These are phyloP conservation scores for Amaranthus hypochondriacus DNA, from an alignment of 148 eudicot genomes.

Conservation along the genomic window DNA sequence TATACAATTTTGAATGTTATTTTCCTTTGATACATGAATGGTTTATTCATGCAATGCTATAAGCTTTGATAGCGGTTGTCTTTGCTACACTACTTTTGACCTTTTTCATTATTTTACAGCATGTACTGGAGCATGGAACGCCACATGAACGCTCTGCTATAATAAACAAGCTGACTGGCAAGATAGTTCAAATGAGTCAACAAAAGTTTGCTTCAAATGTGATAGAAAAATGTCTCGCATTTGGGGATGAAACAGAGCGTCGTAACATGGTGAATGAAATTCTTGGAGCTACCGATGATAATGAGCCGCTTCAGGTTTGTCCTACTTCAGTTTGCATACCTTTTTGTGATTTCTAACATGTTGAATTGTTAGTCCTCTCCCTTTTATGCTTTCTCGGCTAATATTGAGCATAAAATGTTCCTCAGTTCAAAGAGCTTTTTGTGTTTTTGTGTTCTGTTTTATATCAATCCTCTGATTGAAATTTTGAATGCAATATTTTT, in stretches of 20 bases:
- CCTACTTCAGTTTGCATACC: neutral
- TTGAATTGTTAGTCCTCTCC: neutral
- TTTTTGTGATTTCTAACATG: neutral
- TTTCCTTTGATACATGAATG: too few species aligned
- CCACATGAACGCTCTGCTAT: slow-evolving; percentile 77
- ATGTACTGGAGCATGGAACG: slow-evolving; percentile 86
- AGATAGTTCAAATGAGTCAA: slow-evolving; percentile 92
- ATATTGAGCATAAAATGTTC: neutral
- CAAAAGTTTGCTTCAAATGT: slow-evolving; percentile 94
- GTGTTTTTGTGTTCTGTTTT: neutral
- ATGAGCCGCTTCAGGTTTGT: slow-evolving; percentile 84
- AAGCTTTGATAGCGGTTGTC: neutral
- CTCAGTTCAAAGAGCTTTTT: slow-evolving; percentile 1
- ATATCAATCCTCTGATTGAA: too few species aligned
- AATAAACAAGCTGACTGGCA: slow-evolving; percentile 56
- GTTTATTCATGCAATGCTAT: too few species aligned
- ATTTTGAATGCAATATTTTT: too few species aligned
- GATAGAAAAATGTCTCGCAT: slow-evolving; percentile 75
- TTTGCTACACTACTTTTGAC: slow-evolving; percentile 1
- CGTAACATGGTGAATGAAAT: slow-evolving; percentile 61
- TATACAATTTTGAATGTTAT: too few species aligned
- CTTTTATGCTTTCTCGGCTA: neutral
- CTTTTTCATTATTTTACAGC: slow-evolving; percentile 36
- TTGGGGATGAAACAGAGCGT: slow-evolving; percentile 73
- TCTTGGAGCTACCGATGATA: slow-evolving; percentile 72